phyloP scores from a whole-genome alignment of 2,329 filamentous ascomycete species.

The Mariannaea elegans region DNA sequence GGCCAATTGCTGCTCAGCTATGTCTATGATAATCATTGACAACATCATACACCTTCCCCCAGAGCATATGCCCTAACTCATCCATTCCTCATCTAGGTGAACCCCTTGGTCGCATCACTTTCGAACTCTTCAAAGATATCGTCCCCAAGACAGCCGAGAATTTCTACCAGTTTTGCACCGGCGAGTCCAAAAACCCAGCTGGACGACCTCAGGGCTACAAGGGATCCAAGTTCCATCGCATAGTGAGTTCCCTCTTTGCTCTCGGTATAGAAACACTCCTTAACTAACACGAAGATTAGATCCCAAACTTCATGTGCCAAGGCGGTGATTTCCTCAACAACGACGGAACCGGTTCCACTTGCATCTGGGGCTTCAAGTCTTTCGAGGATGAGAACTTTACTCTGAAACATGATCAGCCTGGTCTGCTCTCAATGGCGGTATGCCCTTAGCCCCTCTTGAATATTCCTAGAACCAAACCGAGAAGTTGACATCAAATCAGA shows the following conservation, averaged over 20 bases:
- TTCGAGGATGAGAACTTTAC: constrained; percentile 94
- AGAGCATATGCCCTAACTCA: not conserved
- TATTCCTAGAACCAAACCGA: too few species aligned
- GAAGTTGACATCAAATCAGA: constrained; percentile 58
- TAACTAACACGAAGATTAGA: constrained; percentile 59
- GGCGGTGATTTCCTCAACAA: constrained; percentile 95
- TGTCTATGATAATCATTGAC: not conserved
- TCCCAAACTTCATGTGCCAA: constrained; percentile 97
- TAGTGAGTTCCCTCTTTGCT: constrained; percentile 66
- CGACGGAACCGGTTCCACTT: constrained; percentile 87
- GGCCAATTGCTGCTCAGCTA: not conserved
- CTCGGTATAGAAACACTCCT: not conserved
- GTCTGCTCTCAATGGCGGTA: constrained; percentile 93
- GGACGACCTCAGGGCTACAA: constrained; percentile 93
- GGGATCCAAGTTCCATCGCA: constrained; percentile 90
- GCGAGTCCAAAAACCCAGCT: constrained; percentile 81
- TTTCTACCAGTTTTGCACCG: constrained; percentile 96
- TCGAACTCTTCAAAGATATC: constrained; percentile 87
- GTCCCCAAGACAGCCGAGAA: constrained; percentile 93
- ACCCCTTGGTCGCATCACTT: constrained; percentile 84
- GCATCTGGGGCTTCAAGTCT: constrained; percentile 84
- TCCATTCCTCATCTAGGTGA: constrained; percentile 67
- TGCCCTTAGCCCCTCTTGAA: constrained; percentile 45
- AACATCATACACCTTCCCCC: too few species aligned
- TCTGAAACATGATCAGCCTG: constrained; percentile 79